These are phyloP conservation scores for Termitomyces sp. DNA, from an alignment of 768 basidiomycete genomes.

Conservation along the genomic window DNA sequence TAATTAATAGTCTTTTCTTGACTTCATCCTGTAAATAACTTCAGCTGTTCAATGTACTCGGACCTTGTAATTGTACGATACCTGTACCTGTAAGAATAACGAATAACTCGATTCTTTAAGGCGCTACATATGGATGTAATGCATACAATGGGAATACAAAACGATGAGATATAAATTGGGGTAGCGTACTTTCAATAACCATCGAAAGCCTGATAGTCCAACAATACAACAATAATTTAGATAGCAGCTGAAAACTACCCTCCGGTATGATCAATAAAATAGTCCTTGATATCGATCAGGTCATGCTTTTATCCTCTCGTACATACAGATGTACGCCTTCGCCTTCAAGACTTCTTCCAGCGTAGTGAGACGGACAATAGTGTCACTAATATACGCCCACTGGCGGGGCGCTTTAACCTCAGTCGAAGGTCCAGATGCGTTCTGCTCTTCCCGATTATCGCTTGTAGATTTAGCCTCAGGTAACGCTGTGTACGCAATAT, in stretches of 20 bases:
- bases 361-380: constrained; percentile 72
- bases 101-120: not conserved
- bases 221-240: not conserved
- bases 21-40: not conserved
- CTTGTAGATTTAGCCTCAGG: constrained; percentile 31
- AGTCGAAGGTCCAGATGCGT: not conserved
- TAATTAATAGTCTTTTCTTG: not conserved
- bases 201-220: not conserved
- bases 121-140: not conserved
- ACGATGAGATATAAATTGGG: no score
- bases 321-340: constrained; percentile 94
- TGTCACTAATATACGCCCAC: constrained; percentile 95
- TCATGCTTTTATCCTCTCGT: constrained; percentile 59
- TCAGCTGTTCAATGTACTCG: not conserved
- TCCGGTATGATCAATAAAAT: not conserved
- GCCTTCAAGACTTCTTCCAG: constrained; percentile 88
- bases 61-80: not conserved
- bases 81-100: not conserved
- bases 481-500: constrained; percentile 80
- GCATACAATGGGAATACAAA: not conserved
- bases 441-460: constrained; percentile 3
- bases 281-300: not conserved
- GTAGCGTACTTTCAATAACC: not conserved
- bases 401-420: constrained; percentile 38
- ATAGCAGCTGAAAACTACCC: not conserved